Evolutionary conservation across 1,139 yeast species (phyloP), one percentile per base, ranked within the genome.

Genomic region (Wickerhamiella pararugosa): DNA sequence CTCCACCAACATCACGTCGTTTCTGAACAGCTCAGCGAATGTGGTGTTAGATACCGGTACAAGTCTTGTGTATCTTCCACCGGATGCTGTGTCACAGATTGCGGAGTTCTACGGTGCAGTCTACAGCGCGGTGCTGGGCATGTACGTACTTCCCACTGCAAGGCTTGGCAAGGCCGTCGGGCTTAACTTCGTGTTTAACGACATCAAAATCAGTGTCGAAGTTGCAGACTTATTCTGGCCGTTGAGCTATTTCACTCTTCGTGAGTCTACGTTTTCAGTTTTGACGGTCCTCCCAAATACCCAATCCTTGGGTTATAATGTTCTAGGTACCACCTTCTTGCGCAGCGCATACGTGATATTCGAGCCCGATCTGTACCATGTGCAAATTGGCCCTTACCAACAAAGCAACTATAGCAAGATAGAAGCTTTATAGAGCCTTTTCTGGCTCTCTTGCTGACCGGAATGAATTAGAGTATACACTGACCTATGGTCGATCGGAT

Each of bases 301-400:
- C 34, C 53, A 15, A 49, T 55, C 43, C 47, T 49, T 42, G 55
- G 60, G 45, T 10, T 46, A 44, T 43, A 50, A 49, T 34, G 48
- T 51, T 26, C 56, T 81, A 11, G 94, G 94, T 37, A 92, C 80
- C 57, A 71, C 76, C 37, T 75, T 82, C 58, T 61, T 82, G 53
- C 67, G 81, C 44, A 66, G 70, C 43, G 83, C 80, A 5, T 82
- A 82, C 56, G 70, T 76, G 40, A 86, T 81, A 39, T 81, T 72
- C 51, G 84, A 82, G 58, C 63, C 80, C 46, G 86, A 78, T 26
- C 70, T 68, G 11, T 37, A 40, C 11, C 48, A 43, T 34, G 45
- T 50, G 7, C 76, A 78, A 1, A 47, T 86, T 43, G 95, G 92
- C 2, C 83, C 73, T 52, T 49, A 44, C 34, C 32, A 30, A n/a